Conservation (phyloP, 768 basidiomycete genomes). For the Kwoniella heveanensis region DNA sequence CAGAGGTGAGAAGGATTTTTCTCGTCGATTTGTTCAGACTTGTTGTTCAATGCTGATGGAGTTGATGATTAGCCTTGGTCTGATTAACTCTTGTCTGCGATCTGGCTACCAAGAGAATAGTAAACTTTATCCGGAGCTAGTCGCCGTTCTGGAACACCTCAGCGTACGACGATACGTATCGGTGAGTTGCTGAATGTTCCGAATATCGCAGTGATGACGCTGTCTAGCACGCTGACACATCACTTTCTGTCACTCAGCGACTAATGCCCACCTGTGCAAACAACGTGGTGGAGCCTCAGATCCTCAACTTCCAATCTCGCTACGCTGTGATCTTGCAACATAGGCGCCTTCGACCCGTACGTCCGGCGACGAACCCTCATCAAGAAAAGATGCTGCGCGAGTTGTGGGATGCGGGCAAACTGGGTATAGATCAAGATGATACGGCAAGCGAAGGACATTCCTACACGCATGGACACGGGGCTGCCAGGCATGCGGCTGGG, state of each 20-base stretch:
- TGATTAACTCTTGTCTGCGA: slow-evolving; percentile 39
- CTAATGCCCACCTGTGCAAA: slow-evolving; percentile 41
- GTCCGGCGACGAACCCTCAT: slow-evolving; percentile 27
- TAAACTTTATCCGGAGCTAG: slow-evolving; percentile 28
- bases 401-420: slow-evolving; percentile 33
- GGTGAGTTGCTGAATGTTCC: slow-evolving; percentile 19
- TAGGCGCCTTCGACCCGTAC: slow-evolving; percentile 27
- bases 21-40: not conserved
- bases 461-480: not conserved
- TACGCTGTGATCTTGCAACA: slow-evolving; percentile 39
- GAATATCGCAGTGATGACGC: no score
- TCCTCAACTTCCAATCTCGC: slow-evolving; percentile 47
- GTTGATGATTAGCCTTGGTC: slow-evolving; percentile 29
- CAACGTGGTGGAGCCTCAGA: slow-evolving; percentile 46
- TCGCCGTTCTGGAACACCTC: slow-evolving; percentile 34
- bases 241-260: slow-evolving; percentile 26
- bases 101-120: slow-evolving; percentile 35
- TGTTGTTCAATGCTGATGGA: slow-evolving; percentile 2
- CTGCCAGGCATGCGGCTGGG: slow-evolving; percentile 27
- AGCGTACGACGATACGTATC: slow-evolving; percentile 37
- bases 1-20: slow-evolving; percentile 32
- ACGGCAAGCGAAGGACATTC: not conserved
- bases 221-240: not conserved
- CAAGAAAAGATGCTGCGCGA: slow-evolving; percentile 47
- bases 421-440: slow-evolving; percentile 8